Percentiles rank a stretch among this genome's conserved stretches.
Evolutionary conservation across 371 early-diverging fungal genomes (phyloP).

Genomic region (Mucor ambiguus): DNA sequence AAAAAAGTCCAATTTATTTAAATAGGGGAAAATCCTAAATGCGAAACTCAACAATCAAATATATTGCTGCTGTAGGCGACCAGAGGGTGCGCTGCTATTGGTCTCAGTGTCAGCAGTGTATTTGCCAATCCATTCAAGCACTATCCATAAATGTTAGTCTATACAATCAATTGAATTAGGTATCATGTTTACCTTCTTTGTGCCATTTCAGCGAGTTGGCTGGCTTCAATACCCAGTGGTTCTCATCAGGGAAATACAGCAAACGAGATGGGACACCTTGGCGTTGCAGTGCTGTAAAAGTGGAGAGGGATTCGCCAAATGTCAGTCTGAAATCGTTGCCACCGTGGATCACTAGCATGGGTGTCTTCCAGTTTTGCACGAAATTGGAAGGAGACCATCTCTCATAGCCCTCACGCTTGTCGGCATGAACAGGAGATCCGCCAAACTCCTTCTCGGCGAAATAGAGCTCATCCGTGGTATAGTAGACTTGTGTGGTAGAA

Average conservation of each 20-base stretch:
- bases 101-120: constrained; percentile 42
- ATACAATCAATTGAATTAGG: not conserved
- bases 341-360: constrained; percentile 80
- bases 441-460: constrained; percentile 82
- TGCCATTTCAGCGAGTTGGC: constrained; percentile 82
- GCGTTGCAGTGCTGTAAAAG: constrained; percentile 82
- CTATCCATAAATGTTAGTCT: constrained; percentile 8
- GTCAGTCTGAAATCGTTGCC: constrained; percentile 71
- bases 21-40: not conserved
- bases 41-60: not conserved
- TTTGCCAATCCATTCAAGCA: constrained; percentile 63
- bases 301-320: constrained; percentile 70
- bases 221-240: constrained; percentile 77
- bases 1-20: not conserved
- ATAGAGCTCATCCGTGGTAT: constrained; percentile 78
- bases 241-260: constrained; percentile 85
- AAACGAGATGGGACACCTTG: constrained; percentile 71
- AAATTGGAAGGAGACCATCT: constrained; percentile 73
- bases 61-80: constrained; percentile 1
- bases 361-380: constrained; percentile 81
- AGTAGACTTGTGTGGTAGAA: constrained; percentile 64
- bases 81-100: not conserved
- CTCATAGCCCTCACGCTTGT: constrained; percentile 60
- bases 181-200: constrained; percentile 50
- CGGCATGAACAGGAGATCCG: constrained; percentile 67